Conservation (phyloP, 2,329 filamentous ascomycete species). For the Lizonia empirigonia region DNA sequence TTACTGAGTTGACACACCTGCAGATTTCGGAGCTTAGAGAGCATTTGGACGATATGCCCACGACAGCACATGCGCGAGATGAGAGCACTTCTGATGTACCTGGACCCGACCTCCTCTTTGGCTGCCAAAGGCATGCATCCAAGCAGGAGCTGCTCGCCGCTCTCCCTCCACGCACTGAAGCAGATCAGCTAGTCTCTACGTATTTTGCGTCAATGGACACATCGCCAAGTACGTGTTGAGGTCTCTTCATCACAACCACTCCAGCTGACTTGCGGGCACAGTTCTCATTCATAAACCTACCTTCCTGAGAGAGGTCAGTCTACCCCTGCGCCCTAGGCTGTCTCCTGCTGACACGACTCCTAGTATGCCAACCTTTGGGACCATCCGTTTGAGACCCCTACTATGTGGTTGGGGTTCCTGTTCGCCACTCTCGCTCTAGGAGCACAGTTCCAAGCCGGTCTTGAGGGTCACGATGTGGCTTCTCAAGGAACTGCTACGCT, state of each 20-base stretch:
- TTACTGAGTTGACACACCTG: conserved; percentile 1
- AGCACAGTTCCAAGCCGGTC: conserved; percentile 31
- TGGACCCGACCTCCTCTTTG: conserved; percentile 40
- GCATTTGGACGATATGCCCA: conserved; percentile 39
- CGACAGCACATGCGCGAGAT: conserved; percentile 24
- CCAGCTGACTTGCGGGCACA: conserved; percentile 14
- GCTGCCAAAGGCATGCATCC: conserved; percentile 32
- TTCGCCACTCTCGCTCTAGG: conserved; percentile 49
- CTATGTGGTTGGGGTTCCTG: conserved; percentile 54
- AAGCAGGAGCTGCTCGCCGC: conserved; percentile 39
- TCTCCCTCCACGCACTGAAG: conserved; percentile 33
- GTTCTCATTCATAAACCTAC: conserved; percentile 40
- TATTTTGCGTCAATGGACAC: conserved; percentile 40
- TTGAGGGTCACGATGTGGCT: conserved; percentile 15
- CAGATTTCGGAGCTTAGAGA: conserved; percentile 44
- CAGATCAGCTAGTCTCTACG: conserved; percentile 30
- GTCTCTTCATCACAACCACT: background rate
- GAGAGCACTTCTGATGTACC: conserved; percentile 20
- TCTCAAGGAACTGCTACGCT: conserved; percentile 16
- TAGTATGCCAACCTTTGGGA: conserved; percentile 54
- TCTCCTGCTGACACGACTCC: conserved; percentile 5
- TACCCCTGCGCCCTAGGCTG: no score
- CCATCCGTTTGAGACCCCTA: conserved; percentile 44
- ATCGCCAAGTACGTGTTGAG: conserved; percentile 27
- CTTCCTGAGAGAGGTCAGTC: conserved; percentile 34